A percentile compares a stretch with the other conserved stretches of the same genome.
Evolutionary conservation across 805 yeast species (phyloP).

Genomic region (Saccharomycopsis amapae): DNA sequence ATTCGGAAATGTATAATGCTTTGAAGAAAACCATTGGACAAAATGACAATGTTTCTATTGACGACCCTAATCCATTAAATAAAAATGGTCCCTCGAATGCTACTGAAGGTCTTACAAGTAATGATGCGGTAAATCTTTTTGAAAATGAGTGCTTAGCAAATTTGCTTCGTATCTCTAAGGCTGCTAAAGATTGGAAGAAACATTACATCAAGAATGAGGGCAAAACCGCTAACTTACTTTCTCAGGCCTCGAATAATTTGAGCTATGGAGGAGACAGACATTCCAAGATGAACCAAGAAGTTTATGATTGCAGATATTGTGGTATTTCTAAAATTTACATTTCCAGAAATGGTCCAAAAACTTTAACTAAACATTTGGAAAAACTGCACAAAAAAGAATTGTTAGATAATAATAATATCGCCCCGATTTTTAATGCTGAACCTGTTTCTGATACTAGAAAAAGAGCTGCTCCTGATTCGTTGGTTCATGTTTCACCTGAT

Average conservation of each 20-base stretch:
- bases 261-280: not conserved
- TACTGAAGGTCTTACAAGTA: not conserved
- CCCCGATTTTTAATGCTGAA: not conserved
- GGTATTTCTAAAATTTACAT: constrained; percentile 8
- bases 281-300: constrained; percentile 11
- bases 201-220: constrained; percentile 16
- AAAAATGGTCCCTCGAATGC: not conserved
- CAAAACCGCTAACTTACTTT: not conserved
- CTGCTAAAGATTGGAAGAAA: constrained; percentile 15
- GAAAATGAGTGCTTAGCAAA: constrained; percentile 8
- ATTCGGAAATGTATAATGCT: not conserved
- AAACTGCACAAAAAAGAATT: constrained; percentile 19
- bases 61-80: not conserved
- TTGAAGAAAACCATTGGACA: not conserved
- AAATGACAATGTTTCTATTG: not conserved
- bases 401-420: not conserved
- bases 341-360: constrained; percentile 21
- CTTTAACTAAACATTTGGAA: constrained; percentile 19
- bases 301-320: constrained; percentile 18
- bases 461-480: not conserved
- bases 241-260: not conserved
- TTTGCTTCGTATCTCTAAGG: constrained; percentile 5
- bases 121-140: not conserved
- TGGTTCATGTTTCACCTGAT: not conserved
- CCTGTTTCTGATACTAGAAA: not conserved